Evolutionary conservation across 768 basidiomycete genomes (phyloP).

Genomic region (Tricholoma hemisulphureum): DNA sequence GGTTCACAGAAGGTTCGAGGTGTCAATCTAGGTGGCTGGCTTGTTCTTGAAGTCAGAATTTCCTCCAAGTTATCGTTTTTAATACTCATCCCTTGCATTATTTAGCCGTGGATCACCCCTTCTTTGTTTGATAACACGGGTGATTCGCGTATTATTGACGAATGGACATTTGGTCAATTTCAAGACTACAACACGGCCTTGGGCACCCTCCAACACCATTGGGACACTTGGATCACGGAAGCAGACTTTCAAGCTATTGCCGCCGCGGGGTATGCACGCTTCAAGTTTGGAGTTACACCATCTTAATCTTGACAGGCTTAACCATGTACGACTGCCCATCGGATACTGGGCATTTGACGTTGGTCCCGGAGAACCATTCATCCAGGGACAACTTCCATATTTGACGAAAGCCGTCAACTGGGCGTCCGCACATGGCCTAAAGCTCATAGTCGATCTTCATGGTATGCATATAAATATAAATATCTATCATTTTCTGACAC

Average conservation of each 20-base stretch:
- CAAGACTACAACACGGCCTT: constrained; percentile 51
- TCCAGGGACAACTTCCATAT: constrained; percentile 74
- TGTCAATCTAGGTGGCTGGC: constrained; percentile 74
- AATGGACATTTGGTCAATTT: constrained; percentile 73
- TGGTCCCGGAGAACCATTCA: constrained; percentile 71
- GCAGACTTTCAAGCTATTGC: constrained; percentile 74
- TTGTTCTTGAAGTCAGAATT: constrained; percentile 42
- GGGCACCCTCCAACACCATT: constrained; percentile 60
- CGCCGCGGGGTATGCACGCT: constrained; percentile 58
- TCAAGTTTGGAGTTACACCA: constrained; percentile 5
- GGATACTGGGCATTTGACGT: constrained; percentile 92
- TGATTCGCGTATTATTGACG: constrained; percentile 61
- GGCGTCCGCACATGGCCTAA: constrained; percentile 69
- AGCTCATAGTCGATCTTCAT: constrained; percentile 79
- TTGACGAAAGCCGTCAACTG: constrained; percentile 64
- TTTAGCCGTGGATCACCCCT: constrained; percentile 76
- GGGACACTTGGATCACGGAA: constrained; percentile 85
- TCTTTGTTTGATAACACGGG: constrained; percentile 71
- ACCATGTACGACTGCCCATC: constrained; percentile 81
- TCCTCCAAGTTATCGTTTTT: not conserved
- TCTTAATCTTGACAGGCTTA: constrained; percentile 48
- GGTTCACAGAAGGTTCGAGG: constrained; percentile 74
- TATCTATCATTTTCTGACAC: not conserved
- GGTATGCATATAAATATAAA: constrained; percentile 28
- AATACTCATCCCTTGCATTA: constrained; percentile 10